Evolutionary conservation across 768 basidiomycete species (phyloP), one percentile per base, ranked within the genome.

Genomic region (Thelephora ganbajun): DNA sequence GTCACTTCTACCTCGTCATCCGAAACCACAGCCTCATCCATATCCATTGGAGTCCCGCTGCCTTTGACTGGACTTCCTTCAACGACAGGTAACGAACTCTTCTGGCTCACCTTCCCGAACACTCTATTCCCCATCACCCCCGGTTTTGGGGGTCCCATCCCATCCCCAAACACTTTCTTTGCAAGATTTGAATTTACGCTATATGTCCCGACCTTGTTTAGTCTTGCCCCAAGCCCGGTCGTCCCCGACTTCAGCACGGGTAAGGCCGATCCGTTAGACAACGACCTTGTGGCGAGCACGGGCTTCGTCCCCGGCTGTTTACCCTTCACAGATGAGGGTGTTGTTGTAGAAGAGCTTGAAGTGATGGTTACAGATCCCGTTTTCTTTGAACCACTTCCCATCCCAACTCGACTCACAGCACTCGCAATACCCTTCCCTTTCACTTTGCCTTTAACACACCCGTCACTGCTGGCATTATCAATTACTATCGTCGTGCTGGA

Each of bases 51-150:
- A 3, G 16, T 30, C 33, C 48, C 54, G 0, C 59, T 60, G 11
- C 61, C 67, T 51, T 74, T 74, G 48, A 69, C 67, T 2, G 72
- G 71, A 49, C 71, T 74, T 4, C 63, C 73, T 45, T 58, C 58
- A 6, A 73, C 72, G 19, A 62, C 63, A 2, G 72, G 70, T 42
- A 74, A 51, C 33, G 56, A 66, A n/a, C 67, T 62, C 56, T 67
- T 66, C 61, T 66, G 67, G 53, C 71, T 74, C 16, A 60, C 69
- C 44, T 61, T 61, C 33, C 56, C 61, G 6, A 54, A 44, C 6
- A 57, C 51, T 9, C 61, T 53, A 20, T 56, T 53, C 2, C 59
- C 56, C 6, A 46, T 26, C 43, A 49, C 46, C 14, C 47, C 52
- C 26, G 45, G 3, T 6, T 36, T 22, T 11, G 46, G 45, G 6